phyloP scores from a whole-genome alignment of 2,329 filamentous ascomycete species.

The Annulohypoxylon truncatum region DNA sequence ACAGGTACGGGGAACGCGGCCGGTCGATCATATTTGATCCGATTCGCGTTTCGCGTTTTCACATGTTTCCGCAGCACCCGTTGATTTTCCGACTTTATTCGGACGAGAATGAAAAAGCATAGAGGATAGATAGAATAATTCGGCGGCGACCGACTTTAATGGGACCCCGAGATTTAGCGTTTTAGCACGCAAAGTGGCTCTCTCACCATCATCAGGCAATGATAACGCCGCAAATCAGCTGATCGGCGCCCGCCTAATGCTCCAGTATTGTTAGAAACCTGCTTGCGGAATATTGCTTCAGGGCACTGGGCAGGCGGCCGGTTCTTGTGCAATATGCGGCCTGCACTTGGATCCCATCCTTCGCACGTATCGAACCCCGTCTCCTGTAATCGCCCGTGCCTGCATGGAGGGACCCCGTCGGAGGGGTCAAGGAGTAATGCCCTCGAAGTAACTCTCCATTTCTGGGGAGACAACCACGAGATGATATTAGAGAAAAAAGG shows the following conservation, averaged over 20 bases:
- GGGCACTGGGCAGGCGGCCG: conserved; percentile 2
- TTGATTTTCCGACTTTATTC: conserved; percentile 23
- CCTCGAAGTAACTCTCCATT: conserved; percentile 8
- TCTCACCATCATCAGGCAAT: conserved; percentile 41
- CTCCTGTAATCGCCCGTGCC: conserved; percentile 39
- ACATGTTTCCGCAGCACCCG: conserved; percentile 36
- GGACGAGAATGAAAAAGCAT: neutral
- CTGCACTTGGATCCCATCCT: conserved; percentile 33
- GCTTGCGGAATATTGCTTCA: conserved; percentile 8
- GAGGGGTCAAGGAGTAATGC: conserved; percentile 16
- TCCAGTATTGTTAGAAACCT: conserved; percentile 9
- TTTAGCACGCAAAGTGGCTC: conserved; percentile 16
- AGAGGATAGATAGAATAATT: neutral
- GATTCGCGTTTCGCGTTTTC: conserved; percentile 38
- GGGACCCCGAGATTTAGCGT: neutral
- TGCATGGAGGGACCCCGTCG: conserved; percentile 26
- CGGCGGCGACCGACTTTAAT: conserved; percentile 29
- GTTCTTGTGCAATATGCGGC: conserved; percentile 26
- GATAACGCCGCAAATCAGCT: conserved; percentile 29
- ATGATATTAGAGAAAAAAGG: conserved; percentile 16
- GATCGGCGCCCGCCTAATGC: conserved; percentile 37
- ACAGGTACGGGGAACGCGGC: conserved; percentile 28
- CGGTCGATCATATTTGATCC: conserved; percentile 39
- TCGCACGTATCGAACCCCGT: conserved; percentile 38
- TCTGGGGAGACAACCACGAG: conserved; percentile 35